Conservation (phyloP, 2,329 filamentous ascomycete species). For the Hymenoscyphus scutula region DNA sequence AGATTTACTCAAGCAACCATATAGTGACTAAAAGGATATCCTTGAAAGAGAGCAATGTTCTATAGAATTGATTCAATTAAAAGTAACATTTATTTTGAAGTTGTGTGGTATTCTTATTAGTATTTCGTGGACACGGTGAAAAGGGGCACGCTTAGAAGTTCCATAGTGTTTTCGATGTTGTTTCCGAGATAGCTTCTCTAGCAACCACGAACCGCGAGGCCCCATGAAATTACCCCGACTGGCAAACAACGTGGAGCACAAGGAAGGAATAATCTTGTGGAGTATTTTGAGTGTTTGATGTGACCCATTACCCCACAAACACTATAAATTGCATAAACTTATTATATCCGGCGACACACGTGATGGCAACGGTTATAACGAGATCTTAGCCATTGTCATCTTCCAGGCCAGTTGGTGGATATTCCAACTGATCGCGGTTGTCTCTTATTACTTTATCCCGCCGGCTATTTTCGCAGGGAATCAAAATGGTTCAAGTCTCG, state of each 20-base stretch:
- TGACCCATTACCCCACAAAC: neutral
- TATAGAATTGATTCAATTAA: neutral
- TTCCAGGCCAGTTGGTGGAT: no score
- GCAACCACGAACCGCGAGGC: no score
- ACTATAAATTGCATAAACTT: neutral
- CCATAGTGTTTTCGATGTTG: no score
- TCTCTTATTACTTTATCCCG: neutral
- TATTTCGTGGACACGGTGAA: no score
- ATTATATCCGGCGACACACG: neutral
- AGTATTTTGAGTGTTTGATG: neutral
- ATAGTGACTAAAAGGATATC: neutral
- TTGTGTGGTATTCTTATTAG: neutral
- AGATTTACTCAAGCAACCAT: slow-evolving; percentile 39
- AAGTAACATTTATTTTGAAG: neutral
- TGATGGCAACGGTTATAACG: neutral
- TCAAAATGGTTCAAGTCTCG: no score
- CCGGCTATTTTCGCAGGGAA: no score
- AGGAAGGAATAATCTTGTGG: neutral
- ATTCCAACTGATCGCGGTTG: no score
- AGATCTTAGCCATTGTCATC: neutral
- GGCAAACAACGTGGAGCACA: neutral
- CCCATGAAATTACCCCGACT: neutral
- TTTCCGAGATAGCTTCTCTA: no score
- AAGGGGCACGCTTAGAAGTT: no score
- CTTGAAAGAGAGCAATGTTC: no score